A percentile compares a stretch with the other conserved stretches of the same genome.
Conservation (phyloP, 345 rosid species). For the Eucalyptus cloeziana region DNA sequence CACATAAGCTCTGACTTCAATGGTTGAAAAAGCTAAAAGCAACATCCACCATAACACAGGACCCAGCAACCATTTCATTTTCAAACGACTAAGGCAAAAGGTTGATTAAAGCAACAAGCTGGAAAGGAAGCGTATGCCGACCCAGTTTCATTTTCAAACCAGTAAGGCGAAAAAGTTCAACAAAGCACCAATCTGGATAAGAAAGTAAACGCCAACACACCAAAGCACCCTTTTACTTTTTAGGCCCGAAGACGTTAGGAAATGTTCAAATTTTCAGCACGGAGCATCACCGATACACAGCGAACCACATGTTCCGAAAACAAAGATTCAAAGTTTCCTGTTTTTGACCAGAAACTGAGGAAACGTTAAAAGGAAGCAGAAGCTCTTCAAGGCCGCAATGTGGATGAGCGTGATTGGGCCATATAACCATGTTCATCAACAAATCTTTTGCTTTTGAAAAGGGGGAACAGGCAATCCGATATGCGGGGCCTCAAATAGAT, state of each 20-base stretch:
- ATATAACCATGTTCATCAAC: neutral
- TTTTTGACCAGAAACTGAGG: neutral
- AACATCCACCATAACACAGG: neutral
- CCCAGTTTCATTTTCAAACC: neutral
- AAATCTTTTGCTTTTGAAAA: neutral
- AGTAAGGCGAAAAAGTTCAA: neutral
- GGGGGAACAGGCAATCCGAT: neutral
- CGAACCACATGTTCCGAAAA: neutral
- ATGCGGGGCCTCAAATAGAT: neutral
- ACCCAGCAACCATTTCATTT: neutral
- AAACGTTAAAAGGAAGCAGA: neutral
- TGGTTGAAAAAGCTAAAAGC: neutral
- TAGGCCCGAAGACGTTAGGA: neutral
- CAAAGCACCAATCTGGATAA: neutral
- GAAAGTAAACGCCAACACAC: neutral
- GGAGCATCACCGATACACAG: neutral
- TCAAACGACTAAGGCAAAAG: neutral
- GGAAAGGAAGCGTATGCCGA: neutral
- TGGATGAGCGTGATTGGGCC: neutral
- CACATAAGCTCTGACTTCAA: neutral
- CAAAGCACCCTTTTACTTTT: neutral
- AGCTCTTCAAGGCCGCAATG: neutral
- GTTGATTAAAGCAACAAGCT: neutral
- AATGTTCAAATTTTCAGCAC: neutral
- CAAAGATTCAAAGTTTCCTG: neutral